These are phyloP conservation scores for Acacia concinna DNA, from an alignment of 331 rosid genomes.

Conservation along the genomic window DNA sequence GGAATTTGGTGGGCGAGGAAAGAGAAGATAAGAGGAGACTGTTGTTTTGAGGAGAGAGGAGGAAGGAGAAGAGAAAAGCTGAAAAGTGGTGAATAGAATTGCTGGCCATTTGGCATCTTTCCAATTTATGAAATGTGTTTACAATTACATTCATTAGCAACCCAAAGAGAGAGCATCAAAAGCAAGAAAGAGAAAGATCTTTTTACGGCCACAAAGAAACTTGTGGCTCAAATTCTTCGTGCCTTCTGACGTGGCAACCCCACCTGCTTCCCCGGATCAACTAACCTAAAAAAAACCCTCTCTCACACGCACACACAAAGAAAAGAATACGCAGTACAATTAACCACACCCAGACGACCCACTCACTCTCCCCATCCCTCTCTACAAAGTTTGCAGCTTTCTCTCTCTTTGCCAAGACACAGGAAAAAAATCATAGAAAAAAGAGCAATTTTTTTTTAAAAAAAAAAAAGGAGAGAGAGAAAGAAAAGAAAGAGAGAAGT, in stretches of 20 bases:
- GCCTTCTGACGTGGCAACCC: constrained; percentile 31
- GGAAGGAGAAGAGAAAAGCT: not conserved
- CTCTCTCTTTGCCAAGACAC: not conserved
- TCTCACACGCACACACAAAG: not conserved
- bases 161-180: not conserved
- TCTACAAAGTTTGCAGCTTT: not conserved
- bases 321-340: not conserved
- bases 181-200: constrained; percentile 26
- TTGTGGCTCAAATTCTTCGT: constrained; percentile 36
- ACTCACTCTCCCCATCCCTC: not conserved
- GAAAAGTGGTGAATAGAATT: constrained; percentile 6
- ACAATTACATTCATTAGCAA: not conserved
- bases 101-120: constrained; percentile 11
- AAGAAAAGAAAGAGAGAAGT: not conserved
- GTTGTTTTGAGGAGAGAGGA: not conserved
- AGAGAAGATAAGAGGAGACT: not conserved
- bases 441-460: not conserved
- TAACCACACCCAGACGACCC: constrained; percentile 3
- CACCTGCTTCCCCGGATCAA: not conserved
- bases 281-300: not conserved
- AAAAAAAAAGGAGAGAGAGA: not conserved
- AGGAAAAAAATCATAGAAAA: not conserved
- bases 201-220: constrained; percentile 30
- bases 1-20: constrained; percentile 13
- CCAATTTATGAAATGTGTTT: not conserved